Conservation (phyloP, 176 grass and related monocot genomes). For the Oryza officinalis region DNA sequence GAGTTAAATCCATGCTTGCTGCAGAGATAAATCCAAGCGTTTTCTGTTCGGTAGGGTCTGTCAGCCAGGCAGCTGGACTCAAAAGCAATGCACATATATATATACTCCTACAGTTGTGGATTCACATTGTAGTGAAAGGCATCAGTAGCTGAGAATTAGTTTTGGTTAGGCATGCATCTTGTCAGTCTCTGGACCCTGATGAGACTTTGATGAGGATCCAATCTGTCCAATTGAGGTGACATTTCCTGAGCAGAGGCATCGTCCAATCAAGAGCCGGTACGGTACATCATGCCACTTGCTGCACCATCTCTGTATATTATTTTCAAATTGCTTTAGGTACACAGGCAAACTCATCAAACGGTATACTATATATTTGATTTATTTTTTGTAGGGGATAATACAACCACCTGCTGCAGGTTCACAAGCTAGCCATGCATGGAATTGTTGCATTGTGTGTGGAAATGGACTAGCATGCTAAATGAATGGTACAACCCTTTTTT, state of each 20-base stretch:
- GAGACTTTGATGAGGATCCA: slow-evolving; percentile 37
- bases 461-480: background rate
- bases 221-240: slow-evolving; percentile 63
- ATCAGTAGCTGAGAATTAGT: slow-evolving; percentile 20
- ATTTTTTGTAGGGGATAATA: background rate
- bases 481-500: background rate
- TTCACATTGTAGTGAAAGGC: slow-evolving; percentile 15
- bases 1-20: background rate
- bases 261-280: slow-evolving; percentile 23
- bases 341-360: background rate
- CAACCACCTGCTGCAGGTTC: background rate
- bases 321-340: slow-evolving; percentile 30
- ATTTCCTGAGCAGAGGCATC: slow-evolving; percentile 42
- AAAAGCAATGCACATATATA: slow-evolving; percentile 18
- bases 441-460: slow-evolving; percentile 12
- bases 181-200: slow-evolving; percentile 25
- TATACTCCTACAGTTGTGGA: background rate
- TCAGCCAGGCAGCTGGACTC: background rate
- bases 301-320: background rate
- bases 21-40: background rate
- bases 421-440: background rate
- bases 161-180: slow-evolving; percentile 46
- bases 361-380: background rate
- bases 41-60: slow-evolving; percentile 15
- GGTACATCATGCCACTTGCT: background rate